Evolutionary conservation across 2,329 filamentous ascomycete genomes (phyloP), one percentile per base, ranked within the genome.

Genomic region (Nigrospora sphaerica): DNA sequence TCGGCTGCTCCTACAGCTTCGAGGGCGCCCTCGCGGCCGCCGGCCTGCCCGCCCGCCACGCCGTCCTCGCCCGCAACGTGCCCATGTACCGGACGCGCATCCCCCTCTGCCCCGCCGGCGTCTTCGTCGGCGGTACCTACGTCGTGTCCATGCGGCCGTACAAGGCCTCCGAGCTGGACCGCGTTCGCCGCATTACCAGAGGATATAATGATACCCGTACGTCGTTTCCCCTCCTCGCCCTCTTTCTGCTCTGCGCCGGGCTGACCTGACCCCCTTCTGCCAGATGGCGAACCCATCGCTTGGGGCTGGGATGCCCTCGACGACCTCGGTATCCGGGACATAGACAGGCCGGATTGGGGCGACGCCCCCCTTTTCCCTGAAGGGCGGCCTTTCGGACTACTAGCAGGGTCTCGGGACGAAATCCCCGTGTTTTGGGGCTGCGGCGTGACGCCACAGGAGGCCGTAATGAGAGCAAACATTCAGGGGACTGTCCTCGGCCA

Each of bases 111-210:
- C 74, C 81, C 0, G 71, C 81, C 0, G 81, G 80, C 1, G 69
- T 79, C 11, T 85, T 86, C 57, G 71, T 66, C 0, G 66, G 64
- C 1, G 66, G 66, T 0, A 77, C 71, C 0, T 79, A 73, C 49
- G 77, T 85, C 4, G 80, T 85, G 0, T 83, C 77, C 0, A 85
- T 85, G 81, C 66, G 81, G 36, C 71, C 77, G 2, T 85, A 84
- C 57, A 65, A 57, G 19, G 54, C 51, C 1, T 55, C 64, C 3
- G 72, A 80, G 7, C 58, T 86, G 4, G 70, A 75, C 19, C 58
- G 45, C 13, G 77, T 85, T 1, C 65, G 80, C 12, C 62, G 67
- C 4, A 71, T 84, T 31, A 84, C 80, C 1, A 62, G 77, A 13
- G 63, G 64, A 10, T 85, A 75, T 59, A 59, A 67, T 10, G 63